Evolutionary conservation across 805 yeast species (phyloP).

Genomic region (Ogataea parapolymorpha): DNA sequence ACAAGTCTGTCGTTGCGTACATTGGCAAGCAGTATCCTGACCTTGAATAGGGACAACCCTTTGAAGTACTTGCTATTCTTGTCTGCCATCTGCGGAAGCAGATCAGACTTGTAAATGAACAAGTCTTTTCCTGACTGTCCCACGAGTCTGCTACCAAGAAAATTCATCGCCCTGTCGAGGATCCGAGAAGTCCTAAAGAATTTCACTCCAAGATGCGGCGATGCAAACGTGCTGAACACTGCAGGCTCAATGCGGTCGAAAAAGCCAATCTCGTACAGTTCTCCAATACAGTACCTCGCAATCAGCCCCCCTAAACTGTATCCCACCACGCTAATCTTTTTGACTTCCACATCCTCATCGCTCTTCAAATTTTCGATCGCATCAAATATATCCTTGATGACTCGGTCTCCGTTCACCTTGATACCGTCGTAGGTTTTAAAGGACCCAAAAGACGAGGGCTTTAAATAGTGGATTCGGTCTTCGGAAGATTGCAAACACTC

Average conservation of each 20-base stretch:
- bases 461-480: slow-evolving; percentile 41
- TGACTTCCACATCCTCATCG: slow-evolving; percentile 34
- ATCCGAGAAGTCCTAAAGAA: slow-evolving; percentile 38
- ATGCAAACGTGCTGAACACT: slow-evolving; percentile 64
- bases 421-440: slow-evolving; percentile 85
- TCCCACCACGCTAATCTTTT: slow-evolving; percentile 72
- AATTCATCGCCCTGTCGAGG: slow-evolving; percentile 40
- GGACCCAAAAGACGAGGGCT: slow-evolving; percentile 61
- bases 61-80: slow-evolving; percentile 47
- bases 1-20: slow-evolving; percentile 82
- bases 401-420: slow-evolving; percentile 64
- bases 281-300: slow-evolving; percentile 66
- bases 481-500: slow-evolving; percentile 34
- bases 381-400: slow-evolving; percentile 59
- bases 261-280: slow-evolving; percentile 46
- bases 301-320: slow-evolving; percentile 89
- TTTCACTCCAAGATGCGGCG: slow-evolving; percentile 70
- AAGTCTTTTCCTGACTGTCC: slow-evolving; percentile 75
- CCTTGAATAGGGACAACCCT: slow-evolving; percentile 57
- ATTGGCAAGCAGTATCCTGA: slow-evolving; percentile 66
- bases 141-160: slow-evolving; percentile 50
- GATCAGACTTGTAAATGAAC: slow-evolving; percentile 49
- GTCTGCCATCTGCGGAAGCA: slow-evolving; percentile 52
- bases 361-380: slow-evolving; percentile 37
- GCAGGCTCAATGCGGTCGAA: slow-evolving; percentile 61